Base-by-base conservation (phyloP, 169 alveolate genomes). In the Cryptosporidium felis region DNA sequence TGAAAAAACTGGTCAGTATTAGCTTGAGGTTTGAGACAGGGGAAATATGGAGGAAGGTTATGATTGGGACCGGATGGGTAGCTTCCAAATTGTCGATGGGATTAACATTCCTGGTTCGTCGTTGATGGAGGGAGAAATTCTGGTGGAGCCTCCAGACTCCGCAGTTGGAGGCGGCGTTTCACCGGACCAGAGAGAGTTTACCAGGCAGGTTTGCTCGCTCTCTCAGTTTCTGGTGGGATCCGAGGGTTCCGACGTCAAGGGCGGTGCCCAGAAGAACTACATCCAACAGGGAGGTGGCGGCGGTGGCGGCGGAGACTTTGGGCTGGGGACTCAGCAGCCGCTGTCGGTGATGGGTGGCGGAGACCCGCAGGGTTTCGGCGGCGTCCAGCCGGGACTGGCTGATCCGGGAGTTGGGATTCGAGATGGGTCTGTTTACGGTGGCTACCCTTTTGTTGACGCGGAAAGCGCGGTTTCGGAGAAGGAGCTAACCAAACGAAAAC, bases 41-140 rank as follows among this genome's bases (percentile, higher is more conserved):
- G 49, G 49, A 46, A 65, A 65, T 65, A 65, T 74, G 85, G 85
- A 74, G 28, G 74, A 74, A 38, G 85, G 85, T 12, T 74, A 53
- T 74, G 67, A 49, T 45, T 74, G 85, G 85, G 85, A 74, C 58
- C 63, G 56, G 28, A 74, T 74, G 21, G 40, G 85, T 30, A 53
- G 40, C 46, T 74, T 74, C 45, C 85, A 74, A 38, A 23, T 74
- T 38, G 85, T 74, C 5, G 85, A 74, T 34, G 85, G 85, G 38
- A 53, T 56, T 30, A 58, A 34, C n/a, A 74, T 74, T 18, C 18
- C 61, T 8, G 49, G 62, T 46, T 26, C 85, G 9, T 53, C 85
- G 9, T 32, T 74, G 23, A 38, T 74, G 38, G 66, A 49, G 34
- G 85, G 56, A 21, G 74, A 56, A n/a, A 6, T 74, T 3, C 16